A percentile compares a stretch with the other conserved stretches of the same genome.
These are phyloP conservation scores for Rhizophora mangle DNA, from an alignment of 345 rosid species.

Conservation along the genomic window DNA sequence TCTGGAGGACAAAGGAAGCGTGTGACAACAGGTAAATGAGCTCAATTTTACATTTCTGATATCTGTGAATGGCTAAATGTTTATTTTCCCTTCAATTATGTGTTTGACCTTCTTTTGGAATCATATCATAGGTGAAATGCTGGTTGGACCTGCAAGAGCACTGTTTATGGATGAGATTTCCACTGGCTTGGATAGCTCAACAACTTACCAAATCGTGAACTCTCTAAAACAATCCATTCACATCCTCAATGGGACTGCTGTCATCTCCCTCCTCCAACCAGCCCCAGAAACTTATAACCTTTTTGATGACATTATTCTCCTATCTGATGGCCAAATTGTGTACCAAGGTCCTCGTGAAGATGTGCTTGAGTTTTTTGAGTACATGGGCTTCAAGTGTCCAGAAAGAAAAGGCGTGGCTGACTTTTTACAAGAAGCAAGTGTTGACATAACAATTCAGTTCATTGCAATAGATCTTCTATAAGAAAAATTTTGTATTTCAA, in stretches of 20 bases:
- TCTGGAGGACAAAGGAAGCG: slow-evolving; percentile 55
- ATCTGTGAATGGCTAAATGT: neutral
- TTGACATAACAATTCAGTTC: neutral
- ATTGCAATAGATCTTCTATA: neutral
- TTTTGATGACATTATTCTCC: slow-evolving; percentile 66
- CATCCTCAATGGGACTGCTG: slow-evolving; percentile 58
- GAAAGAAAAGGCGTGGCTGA: slow-evolving; percentile 75
- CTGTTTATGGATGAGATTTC: slow-evolving; percentile 80
- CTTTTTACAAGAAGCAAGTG: slow-evolving; percentile 66
- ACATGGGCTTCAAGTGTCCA: slow-evolving; percentile 74
- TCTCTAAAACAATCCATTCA: slow-evolving; percentile 65
- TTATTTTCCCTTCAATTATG: neutral
- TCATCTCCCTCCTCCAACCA: slow-evolving; percentile 75
- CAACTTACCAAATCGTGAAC: slow-evolving; percentile 71
- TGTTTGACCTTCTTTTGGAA: neutral
- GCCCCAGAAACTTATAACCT: slow-evolving; percentile 70
- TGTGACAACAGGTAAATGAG: slow-evolving; percentile 40
- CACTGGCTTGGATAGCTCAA: slow-evolving; percentile 77
- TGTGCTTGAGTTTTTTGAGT: slow-evolving; percentile 50
- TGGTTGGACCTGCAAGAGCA: slow-evolving; percentile 67
- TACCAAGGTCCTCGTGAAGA: slow-evolving; percentile 70
- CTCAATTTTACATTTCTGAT: neutral
- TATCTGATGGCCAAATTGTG: slow-evolving; percentile 60
- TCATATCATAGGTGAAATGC: slow-evolving; percentile 54
- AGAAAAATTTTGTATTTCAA: neutral